Percentiles rank a stretch among this genome's conserved stretches.
These are phyloP conservation scores for Phaeosphaeriaceae sp. DNA, from an alignment of 2,329 filamentous ascomycete species.

Conservation along the genomic window DNA sequence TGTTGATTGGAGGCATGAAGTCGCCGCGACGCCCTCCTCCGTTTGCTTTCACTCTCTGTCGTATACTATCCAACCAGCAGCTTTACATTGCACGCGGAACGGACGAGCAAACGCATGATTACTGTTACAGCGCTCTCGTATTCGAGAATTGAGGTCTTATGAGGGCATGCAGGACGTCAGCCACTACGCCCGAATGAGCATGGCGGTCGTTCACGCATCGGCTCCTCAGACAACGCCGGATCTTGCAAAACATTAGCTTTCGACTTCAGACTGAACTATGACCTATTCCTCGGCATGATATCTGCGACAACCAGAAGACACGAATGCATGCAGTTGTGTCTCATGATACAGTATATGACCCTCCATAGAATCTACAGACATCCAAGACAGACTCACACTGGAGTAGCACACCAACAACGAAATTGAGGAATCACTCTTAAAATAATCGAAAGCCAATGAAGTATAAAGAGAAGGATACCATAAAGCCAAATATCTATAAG, in stretches of 20 bases:
- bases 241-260: background rate
- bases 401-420: too few relatives aligned
- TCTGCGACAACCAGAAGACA: too few relatives aligned
- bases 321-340: too few relatives aligned
- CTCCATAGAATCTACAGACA: too few relatives aligned
- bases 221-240: background rate
- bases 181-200: background rate
- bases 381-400: too few relatives aligned
- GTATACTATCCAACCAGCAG: background rate
- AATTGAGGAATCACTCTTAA: too few relatives aligned
- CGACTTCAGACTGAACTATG: background rate
- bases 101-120: background rate
- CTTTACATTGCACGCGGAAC: background rate
- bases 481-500: background rate
- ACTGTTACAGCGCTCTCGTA: background rate
- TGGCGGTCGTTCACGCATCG: slow-evolving; percentile 1
- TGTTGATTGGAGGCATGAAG: too few relatives aligned
- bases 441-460: background rate
- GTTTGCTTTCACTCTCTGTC: background rate
- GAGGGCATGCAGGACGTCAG: background rate
- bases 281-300: too few relatives aligned
- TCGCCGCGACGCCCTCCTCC: too few relatives aligned
- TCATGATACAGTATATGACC: too few relatives aligned
- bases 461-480: background rate
- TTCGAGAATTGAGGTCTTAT: background rate